Evolutionary conservation across 2,329 filamentous ascomycete genomes (phyloP).

Genomic region (Teratosphaeria zuluensis): DNA sequence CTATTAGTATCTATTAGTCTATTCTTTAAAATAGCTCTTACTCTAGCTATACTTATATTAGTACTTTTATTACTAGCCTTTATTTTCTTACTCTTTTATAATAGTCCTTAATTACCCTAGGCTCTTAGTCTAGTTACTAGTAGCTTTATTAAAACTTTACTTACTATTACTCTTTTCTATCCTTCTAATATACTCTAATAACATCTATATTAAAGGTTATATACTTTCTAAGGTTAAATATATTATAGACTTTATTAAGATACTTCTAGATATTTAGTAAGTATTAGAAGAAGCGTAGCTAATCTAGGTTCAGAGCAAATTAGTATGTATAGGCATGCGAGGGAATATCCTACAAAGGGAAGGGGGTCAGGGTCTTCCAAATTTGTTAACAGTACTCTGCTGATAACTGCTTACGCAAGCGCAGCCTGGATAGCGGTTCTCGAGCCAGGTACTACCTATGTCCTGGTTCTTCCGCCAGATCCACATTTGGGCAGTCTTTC

Average conservation of each 20-base stretch:
- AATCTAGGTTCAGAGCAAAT: slow-evolving; percentile 36
- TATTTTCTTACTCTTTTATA: no score
- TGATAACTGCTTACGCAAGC: slow-evolving; percentile 22
- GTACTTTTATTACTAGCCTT: no score
- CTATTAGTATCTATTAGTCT: no score
- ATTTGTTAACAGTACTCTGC: not conserved
- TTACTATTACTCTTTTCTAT: slow-evolving; percentile 40
- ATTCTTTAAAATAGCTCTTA: no score
- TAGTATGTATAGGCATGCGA: slow-evolving; percentile 37
- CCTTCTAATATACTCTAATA: slow-evolving; percentile 39
- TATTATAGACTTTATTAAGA: slow-evolving; percentile 39
- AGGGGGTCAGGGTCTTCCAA: not conserved
- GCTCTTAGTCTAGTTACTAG: slow-evolving; percentile 23
- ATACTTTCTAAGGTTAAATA: slow-evolving; percentile 41
- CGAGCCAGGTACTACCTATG: slow-evolving; percentile 37
- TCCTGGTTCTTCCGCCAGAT: slow-evolving; percentile 35
- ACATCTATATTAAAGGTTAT: slow-evolving; percentile 44
- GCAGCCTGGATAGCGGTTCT: slow-evolving; percentile 21
- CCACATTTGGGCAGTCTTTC: slow-evolving; percentile 35
- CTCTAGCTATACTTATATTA: no score
- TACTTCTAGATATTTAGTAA: slow-evolving; percentile 40
- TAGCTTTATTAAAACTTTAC: slow-evolving; percentile 38
- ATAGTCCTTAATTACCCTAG: slow-evolving; percentile 32
- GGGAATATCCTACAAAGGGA: slow-evolving; percentile 28
- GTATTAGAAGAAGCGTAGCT: slow-evolving; percentile 37